Conservation (phyloP, 1,284 basidiomycete species). For the Heterobasidion parviporum region DNA sequence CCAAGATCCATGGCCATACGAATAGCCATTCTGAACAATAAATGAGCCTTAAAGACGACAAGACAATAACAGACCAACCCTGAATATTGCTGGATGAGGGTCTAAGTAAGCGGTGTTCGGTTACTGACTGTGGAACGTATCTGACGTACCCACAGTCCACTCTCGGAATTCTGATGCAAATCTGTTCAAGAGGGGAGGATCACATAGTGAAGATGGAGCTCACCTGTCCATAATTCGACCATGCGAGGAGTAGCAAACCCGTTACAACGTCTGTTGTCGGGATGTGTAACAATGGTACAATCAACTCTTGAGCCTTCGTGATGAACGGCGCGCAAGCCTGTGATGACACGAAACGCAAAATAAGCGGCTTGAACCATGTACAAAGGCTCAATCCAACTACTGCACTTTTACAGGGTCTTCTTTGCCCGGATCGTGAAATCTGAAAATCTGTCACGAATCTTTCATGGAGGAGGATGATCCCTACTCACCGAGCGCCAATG, state of each 20-base stretch:
- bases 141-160: slow-evolving; percentile 26
- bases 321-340: slow-evolving; percentile 28
- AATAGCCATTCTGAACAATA: slow-evolving; percentile 24
- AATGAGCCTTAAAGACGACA: neutral
- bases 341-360: neutral
- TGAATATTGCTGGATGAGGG: slow-evolving; percentile 14
- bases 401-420: slow-evolving; percentile 1
- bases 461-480: neutral
- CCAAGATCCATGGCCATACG: slow-evolving; percentile 34
- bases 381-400: neutral
- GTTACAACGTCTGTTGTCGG: slow-evolving; percentile 29
- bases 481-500: neutral
- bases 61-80: slow-evolving; percentile 7
- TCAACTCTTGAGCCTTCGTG: slow-evolving; percentile 31
- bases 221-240: slow-evolving; percentile 29
- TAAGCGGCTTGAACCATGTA: neutral
- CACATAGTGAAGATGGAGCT: neutral
- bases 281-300: slow-evolving; percentile 29
- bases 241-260: slow-evolving; percentile 27
- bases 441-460: neutral
- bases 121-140: neutral
- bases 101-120: neutral
- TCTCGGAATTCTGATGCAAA: slow-evolving; percentile 24
- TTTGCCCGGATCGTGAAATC: neutral
- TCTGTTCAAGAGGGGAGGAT: neutral